These are phyloP conservation scores for Platanthera guangdongensis DNA, from an alignment of 106 monocot species.

Conservation along the genomic window DNA sequence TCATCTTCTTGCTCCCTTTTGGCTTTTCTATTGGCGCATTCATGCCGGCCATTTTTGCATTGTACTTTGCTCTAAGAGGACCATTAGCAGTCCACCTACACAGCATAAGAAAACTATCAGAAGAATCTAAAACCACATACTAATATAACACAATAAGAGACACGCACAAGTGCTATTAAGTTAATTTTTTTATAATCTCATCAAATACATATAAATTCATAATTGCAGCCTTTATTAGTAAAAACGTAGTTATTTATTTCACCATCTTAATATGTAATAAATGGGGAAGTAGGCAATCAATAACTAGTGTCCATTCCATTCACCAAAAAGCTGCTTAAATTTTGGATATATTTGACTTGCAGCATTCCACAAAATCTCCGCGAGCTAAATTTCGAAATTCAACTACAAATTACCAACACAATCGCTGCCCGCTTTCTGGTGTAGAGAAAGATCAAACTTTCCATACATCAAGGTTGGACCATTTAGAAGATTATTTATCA, in stretches of 20 bases:
- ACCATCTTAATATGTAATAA: background rate
- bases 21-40: constrained; percentile 59
- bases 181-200: background rate
- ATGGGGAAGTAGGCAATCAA: background rate
- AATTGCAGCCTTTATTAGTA: background rate
- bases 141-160: background rate
- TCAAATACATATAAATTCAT: background rate
- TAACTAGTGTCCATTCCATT: background rate
- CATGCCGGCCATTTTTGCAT: constrained; percentile 64
- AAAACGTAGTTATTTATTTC: background rate
- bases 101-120: constrained; percentile 10
- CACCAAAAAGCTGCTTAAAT: background rate
- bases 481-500: too few relatives aligned
- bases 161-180: background rate
- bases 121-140: background rate
- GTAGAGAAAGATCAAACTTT: too few relatives aligned
- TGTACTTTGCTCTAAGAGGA: constrained; percentile 68
- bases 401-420: too few relatives aligned
- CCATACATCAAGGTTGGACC: too few relatives aligned
- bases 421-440: too few relatives aligned
- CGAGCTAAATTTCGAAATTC: too few relatives aligned
- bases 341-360: too few relatives aligned
- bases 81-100: constrained; percentile 81
- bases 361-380: too few relatives aligned
- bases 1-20: constrained; percentile 77